Conservation (phyloP, 495 filamentous ascomycete species). For the Lophium mytilinum region DNA sequence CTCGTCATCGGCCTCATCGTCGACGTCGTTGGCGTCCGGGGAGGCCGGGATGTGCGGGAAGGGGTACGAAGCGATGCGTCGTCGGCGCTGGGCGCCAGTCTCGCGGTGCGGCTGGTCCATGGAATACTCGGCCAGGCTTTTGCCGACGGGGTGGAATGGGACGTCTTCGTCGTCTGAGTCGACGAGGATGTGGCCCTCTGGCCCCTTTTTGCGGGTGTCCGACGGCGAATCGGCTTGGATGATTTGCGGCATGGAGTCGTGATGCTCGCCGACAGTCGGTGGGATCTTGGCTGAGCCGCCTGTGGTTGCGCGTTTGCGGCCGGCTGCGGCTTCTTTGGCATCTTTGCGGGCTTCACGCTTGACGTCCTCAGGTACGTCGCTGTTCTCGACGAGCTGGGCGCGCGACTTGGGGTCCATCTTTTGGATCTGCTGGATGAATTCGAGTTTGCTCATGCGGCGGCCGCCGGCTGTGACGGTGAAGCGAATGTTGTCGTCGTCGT, state of each 20-base stretch:
- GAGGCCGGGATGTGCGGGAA: not conserved
- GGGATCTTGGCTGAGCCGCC: constrained; percentile 5
- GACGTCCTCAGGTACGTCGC: constrained; percentile 49
- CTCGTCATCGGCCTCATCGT: not conserved
- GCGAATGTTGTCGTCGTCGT: constrained; percentile 71
- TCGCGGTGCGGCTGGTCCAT: constrained; percentile 24
- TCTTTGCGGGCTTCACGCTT: constrained; percentile 52
- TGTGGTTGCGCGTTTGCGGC: not conserved
- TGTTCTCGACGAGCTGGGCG: constrained; percentile 59
- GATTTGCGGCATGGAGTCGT: constrained; percentile 14
- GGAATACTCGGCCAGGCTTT: constrained; percentile 39
- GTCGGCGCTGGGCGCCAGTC: constrained; percentile 44
- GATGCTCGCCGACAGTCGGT: constrained; percentile 16
- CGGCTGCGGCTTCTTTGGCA: constrained; percentile 38
- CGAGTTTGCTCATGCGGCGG: constrained; percentile 77
- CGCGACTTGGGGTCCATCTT: constrained; percentile 70
- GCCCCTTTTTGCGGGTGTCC: constrained; percentile 9
- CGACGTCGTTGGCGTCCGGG: not conserved
- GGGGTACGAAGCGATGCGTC: constrained; percentile 28
- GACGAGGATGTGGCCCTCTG: constrained; percentile 19
- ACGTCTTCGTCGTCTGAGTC: constrained; percentile 25
- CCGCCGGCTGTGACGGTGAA: constrained; percentile 76
- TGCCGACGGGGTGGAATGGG: constrained; percentile 41
- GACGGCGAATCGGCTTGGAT: constrained; percentile 3
- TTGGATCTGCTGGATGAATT: constrained; percentile 81